Base-by-base conservation (phyloP, 495 filamentous ascomycete genomes). In the Daldinia concentrica region DNA sequence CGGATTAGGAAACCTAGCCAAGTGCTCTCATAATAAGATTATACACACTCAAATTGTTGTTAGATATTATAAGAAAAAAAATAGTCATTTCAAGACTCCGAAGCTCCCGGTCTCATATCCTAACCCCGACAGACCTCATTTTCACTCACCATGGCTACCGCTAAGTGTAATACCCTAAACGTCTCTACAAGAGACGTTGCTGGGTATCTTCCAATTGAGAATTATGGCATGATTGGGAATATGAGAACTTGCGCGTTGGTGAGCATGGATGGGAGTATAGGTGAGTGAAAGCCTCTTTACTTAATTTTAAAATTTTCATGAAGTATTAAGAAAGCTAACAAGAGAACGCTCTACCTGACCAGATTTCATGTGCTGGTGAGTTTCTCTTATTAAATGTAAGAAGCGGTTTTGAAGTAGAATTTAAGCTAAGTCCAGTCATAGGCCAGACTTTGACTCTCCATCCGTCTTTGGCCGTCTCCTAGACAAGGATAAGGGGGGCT, bases 141-240 rank as follows among this genome's bases (percentile, higher is more conserved):
- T 11, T 39, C 32, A 27, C 32, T 36, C 39, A 65, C 17, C 6
- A 77, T 77, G 74, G 64, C 69, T 55, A 63, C 60, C 0, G 41
- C 64, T 19, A 73, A 71, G 56, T 75, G 72, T 30, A 71, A 62
- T 39, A 73, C 69, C 17, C 73, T 77, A 50, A 77, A 65, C 45
- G 64, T 74, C 48, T 77, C 75, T 52, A 73, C 72, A 24, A 74
- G 75, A 64, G 75, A 77, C 34, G 64, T 56, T 64, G 64, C 66
- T 12, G 80, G 81, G 11, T 91, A 91, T 69, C 85, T 86, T 34
- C 86, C 90, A 58, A 90, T 93, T 64, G 90, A 92, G 73, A 84
- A 92, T 74, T 93, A 93, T 83, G 90, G 90, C 32, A 80, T 93
- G 66, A 90, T 92, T 74, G 90, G 90, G 14, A 91, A 92, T 74